Base-by-base conservation (phyloP, 2,329 filamentous ascomycete species). In the Fusarium nodosum region DNA sequence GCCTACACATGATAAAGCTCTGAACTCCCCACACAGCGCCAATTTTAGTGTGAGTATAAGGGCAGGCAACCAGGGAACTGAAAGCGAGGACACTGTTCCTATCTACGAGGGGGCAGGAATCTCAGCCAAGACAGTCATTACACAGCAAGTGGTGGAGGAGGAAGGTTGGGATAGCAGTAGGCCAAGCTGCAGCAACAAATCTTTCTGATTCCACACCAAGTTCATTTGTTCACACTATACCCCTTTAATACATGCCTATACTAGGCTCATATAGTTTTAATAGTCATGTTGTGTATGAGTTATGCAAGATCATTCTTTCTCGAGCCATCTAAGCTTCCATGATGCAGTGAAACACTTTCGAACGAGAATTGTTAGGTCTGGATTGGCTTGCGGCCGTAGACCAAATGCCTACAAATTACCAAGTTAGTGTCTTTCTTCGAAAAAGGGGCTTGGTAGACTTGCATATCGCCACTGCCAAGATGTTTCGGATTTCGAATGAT, bases 361-460 rank as follows among this genome's bases (percentile, higher is more conserved):
- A 6, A n/a, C 6, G 11, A 30, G 7, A 30, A 7, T 2, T 5
- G 8, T n/a, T 7, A 20, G 7, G 2, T 26, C 7, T 45, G 1
- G 18, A 38, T 13, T 2, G 62, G 62, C 36, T 65, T 65, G 12
- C 20, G 58, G 4, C 62, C 62, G 18, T 63, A 65, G 3, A 65
- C 41, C 13, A 65, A 20, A 31, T 65, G 52, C 57, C 61, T 61
- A 5, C 28, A 4, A 50, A 1, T 6, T 33, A 18, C n/a, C 9
- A 22, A 8, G 41, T 60, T 16, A 60, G 56, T 5, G 24, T 45
- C n/a, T 30, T 13, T 3, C 6, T n/a, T 15, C 16, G 3, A 6
- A 3, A 4, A 30, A 2, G 10, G 34, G 3, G n/a, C 2, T 11
- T 11, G 11, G 7, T 4, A 15, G 7, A 64, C 61, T 34, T 34